These are phyloP conservation scores for Dacryopinax primogenitus DNA, from an alignment of 768 basidiomycete species.

Conservation along the genomic window DNA sequence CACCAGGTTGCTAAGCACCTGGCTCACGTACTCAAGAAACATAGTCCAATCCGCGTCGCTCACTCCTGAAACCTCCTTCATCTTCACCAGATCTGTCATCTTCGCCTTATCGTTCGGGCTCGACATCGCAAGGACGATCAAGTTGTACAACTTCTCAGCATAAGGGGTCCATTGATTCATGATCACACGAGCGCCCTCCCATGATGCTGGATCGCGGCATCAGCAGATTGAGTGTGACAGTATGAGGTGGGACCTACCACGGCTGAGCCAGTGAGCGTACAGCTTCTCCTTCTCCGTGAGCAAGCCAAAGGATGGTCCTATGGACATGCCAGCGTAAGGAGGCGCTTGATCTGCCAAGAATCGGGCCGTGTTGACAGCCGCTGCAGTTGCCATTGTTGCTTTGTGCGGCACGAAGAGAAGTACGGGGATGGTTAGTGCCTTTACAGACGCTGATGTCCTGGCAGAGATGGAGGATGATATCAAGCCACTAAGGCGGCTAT, in stretches of 20 bases:
- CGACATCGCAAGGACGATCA: conserved; percentile 20
- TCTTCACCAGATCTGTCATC: conserved; percentile 35
- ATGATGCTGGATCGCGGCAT: conserved; percentile 58
- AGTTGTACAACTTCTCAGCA: conserved; percentile 29
- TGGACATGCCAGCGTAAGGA: not conserved
- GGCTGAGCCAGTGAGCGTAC: conserved; percentile 52
- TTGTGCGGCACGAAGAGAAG: not conserved
- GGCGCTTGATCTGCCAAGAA: not conserved
- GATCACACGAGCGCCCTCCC: conserved; percentile 76
- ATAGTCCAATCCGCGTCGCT: conserved; percentile 51
- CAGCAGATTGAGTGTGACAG: not conserved
- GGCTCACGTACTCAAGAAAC: conserved; percentile 56
- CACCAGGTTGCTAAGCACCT: conserved; percentile 39
- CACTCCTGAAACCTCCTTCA: conserved; percentile 45
- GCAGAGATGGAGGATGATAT: not conserved
- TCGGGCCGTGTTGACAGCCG: not conserved
- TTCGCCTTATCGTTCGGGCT: not conserved
- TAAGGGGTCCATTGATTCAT: conserved; percentile 73
- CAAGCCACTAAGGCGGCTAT: not conserved
- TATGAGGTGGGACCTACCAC: not conserved
- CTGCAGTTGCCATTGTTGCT: not conserved
- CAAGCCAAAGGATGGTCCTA: not conserved
- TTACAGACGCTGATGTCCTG: not conserved
- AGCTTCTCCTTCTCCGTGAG: conserved; percentile 58
- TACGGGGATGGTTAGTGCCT: not conserved